Percentiles rank a stretch among this genome's conserved stretches.
Conservation (phyloP, 164 flowering plant species). For the Taxillus chinensis region DNA sequence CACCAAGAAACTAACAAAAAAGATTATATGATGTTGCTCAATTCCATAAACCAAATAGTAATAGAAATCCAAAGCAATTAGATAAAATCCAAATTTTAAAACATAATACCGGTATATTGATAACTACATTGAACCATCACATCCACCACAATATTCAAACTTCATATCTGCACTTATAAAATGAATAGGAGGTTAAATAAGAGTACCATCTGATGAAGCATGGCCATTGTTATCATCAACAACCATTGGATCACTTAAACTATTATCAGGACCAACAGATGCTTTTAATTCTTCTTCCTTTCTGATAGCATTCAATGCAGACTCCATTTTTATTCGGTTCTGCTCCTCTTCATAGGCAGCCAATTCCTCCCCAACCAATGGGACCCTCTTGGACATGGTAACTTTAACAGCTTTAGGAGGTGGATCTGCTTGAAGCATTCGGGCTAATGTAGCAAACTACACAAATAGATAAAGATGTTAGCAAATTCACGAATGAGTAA, state of each 20-base stretch:
- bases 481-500: background rate
- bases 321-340: slow-evolving; percentile 72
- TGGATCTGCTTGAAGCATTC: slow-evolving; percentile 97
- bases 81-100: no score
- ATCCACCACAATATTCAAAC: no score
- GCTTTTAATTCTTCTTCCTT: slow-evolving; percentile 81
- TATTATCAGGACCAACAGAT: slow-evolving; percentile 40
- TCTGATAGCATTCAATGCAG: slow-evolving; percentile 67
- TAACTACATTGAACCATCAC: no score
- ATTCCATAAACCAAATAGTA: no score
- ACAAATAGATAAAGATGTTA: slow-evolving; percentile 11
- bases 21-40: no score
- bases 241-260: slow-evolving; percentile 66
- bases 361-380: slow-evolving; percentile 93
- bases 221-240: slow-evolving; percentile 37
- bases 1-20: no score
- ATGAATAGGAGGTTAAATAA: background rate
- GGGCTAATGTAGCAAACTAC: slow-evolving; percentile 88
- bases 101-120: no score
- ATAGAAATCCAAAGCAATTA: no score
- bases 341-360: slow-evolving; percentile 97
- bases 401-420: slow-evolving; percentile 99
- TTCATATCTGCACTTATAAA: no score
- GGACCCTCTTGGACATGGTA: slow-evolving; percentile 77
- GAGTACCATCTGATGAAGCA: slow-evolving; percentile 54